A percentile compares a stretch with the other conserved stretches of the same genome.
Evolutionary conservation across 495 filamentous ascomycete genomes (phyloP).

Genomic region (Penicillium coprophilum): DNA sequence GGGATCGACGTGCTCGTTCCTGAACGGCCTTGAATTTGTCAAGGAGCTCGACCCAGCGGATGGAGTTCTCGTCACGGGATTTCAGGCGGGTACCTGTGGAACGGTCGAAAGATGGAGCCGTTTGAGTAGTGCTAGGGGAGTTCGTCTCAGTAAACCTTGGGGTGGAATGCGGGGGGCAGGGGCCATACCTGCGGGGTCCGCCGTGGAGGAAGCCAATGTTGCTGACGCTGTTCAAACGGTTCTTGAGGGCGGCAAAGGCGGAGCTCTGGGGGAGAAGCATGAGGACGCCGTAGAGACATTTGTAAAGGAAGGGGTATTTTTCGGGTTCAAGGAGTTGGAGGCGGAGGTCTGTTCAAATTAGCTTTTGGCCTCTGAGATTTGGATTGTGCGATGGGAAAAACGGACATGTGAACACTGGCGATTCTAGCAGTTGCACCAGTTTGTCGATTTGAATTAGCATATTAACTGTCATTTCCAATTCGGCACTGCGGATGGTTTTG

Average conservation of each 20-base stretch:
- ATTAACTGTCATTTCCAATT: slow-evolving; percentile 98
- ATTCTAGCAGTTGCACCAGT: slow-evolving; percentile 94
- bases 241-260: slow-evolving; percentile 95
- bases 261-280: slow-evolving; percentile 98
- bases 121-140: slow-evolving; percentile 18
- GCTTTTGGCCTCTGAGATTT: slow-evolving; percentile 14
- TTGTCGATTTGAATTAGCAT: slow-evolving; percentile 99
- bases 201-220: slow-evolving; percentile 94
- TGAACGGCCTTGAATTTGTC: slow-evolving; percentile 93
- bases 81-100: slow-evolving; percentile 70
- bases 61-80: slow-evolving; percentile 74
- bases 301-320: slow-evolving; percentile 93
- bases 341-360: slow-evolving; percentile 66
- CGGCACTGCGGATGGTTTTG: slow-evolving; percentile 58
- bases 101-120: slow-evolving; percentile 56
- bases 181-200: slow-evolving; percentile 74
- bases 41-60: slow-evolving; percentile 91
- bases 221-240: slow-evolving; percentile 92
- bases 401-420: slow-evolving; percentile 94
- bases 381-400: background rate
- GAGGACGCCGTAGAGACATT: slow-evolving; percentile 94
- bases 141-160: slow-evolving; percentile 13
- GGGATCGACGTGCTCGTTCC: slow-evolving; percentile 65
- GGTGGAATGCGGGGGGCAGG: slow-evolving; percentile 4
- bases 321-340: slow-evolving; percentile 98